Percentiles rank a stretch among this genome's conserved stretches.
Conservation (phyloP, 495 filamentous ascomycete genomes). For the Penicillium paxilli region DNA sequence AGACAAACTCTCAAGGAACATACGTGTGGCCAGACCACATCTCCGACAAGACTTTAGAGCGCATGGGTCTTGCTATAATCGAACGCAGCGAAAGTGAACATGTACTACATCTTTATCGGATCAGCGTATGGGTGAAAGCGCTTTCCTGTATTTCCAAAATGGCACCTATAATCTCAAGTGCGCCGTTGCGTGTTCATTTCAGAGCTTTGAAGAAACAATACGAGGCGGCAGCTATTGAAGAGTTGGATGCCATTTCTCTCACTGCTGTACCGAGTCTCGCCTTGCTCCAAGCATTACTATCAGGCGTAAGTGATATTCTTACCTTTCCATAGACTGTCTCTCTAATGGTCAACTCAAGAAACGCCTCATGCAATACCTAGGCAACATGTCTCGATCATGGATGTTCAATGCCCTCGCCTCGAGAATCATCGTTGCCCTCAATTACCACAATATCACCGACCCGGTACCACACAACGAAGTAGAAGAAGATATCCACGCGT, state of each 20-base stretch:
- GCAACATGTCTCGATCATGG: conserved; percentile 31
- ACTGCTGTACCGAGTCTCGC: conserved; percentile 24
- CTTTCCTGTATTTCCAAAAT: conserved; percentile 23
- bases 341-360: conserved; percentile 9
- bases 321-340: background rate
- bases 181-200: conserved; percentile 20
- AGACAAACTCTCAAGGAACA: conserved; percentile 25
- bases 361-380: conserved; percentile 27
- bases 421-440: conserved; percentile 25
- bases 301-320: conserved; percentile 17
- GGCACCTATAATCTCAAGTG: conserved; percentile 19
- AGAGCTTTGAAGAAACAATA: conserved; percentile 24
- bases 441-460: conserved; percentile 28
- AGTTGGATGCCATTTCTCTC: conserved; percentile 23
- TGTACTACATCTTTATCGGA: conserved; percentile 19
- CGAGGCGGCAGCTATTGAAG: conserved; percentile 18
- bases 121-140: conserved; percentile 27
- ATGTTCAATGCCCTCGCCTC: conserved; percentile 26
- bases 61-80: conserved; percentile 29
- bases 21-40: conserved; percentile 32
- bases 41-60: conserved; percentile 22
- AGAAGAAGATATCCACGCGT: conserved; percentile 28
- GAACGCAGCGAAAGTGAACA: conserved; percentile 24
- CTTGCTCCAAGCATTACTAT: conserved; percentile 28
- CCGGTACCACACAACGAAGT: conserved; percentile 15